Evolutionary conservation across 306 rosid species (phyloP).

Genomic region (Dalbergia cultrata): DNA sequence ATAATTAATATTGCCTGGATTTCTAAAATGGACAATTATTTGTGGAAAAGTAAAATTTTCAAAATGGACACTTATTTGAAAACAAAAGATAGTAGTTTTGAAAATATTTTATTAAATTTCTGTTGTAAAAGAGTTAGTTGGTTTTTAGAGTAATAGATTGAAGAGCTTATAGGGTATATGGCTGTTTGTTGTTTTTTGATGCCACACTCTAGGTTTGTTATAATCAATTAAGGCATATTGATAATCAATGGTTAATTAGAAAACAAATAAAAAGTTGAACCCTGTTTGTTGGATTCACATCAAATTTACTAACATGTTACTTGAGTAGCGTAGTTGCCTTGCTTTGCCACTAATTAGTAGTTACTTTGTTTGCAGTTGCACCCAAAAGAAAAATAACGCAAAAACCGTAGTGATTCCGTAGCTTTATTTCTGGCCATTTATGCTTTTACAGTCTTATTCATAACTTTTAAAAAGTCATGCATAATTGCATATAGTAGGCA

Average conservation of each 20-base stretch:
- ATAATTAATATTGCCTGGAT: no score
- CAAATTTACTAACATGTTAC: slow-evolving; percentile 26
- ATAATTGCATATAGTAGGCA: background rate
- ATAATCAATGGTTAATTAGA: slow-evolving; percentile 13
- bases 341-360: slow-evolving; percentile 14
- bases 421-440: slow-evolving; percentile 15
- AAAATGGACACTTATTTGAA: no score
- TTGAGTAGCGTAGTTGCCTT: slow-evolving; percentile 24
- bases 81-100: background rate
- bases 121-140: background rate
- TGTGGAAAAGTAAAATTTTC: no score
- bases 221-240: slow-evolving; percentile 8
- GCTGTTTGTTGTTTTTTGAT: slow-evolving; percentile 35
- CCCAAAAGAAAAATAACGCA: background rate
- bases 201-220: slow-evolving; percentile 17
- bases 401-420: background rate
- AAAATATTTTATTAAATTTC: background rate
- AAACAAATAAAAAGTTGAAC: background rate
- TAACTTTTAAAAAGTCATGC: slow-evolving; percentile 20
- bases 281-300: slow-evolving; percentile 13
- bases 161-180: background rate
- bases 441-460: slow-evolving; percentile 30
- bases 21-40: no score
- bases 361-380: background rate
- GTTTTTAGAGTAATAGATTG: slow-evolving; percentile 23